A percentile compares a stretch with the other conserved stretches of the same genome.
These are phyloP conservation scores for Cyclotella baltica DNA, from an alignment of 108 stramenopile genomes.

Conservation along the genomic window DNA sequence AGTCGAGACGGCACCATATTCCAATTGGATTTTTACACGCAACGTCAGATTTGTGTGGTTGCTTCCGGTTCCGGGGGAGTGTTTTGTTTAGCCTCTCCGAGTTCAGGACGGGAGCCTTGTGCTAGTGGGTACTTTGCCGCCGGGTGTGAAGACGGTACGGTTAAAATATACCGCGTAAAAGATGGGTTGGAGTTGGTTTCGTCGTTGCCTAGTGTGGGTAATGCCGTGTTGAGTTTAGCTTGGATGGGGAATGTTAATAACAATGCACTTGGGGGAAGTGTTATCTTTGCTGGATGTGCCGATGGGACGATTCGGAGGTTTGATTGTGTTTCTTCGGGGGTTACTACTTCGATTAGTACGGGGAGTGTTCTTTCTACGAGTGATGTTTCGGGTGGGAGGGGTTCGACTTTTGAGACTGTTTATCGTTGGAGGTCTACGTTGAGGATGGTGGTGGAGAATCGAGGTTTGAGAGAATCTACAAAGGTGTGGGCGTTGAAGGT, in stretches of 20 bases:
- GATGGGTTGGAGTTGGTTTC: constrained; percentile 63
- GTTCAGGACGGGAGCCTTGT: not conserved
- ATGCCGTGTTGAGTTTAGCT: constrained; percentile 83
- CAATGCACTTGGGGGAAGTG: constrained; percentile 59
- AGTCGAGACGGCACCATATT: constrained; percentile 84
- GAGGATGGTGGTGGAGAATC: constrained; percentile 90
- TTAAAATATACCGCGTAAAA: constrained; percentile 75
- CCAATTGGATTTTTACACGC: constrained; percentile 68
- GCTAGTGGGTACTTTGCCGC: constrained; percentile 51
- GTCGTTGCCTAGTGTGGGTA: constrained; percentile 80
- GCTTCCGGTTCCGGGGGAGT: constrained; percentile 84
- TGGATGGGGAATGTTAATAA: constrained; percentile 54
- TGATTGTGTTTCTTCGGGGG: constrained; percentile 45
- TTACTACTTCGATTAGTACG: constrained; percentile 43
- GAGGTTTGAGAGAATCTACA: constrained; percentile 72
- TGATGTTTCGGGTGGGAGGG: not conserved
- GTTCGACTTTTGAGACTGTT: constrained; percentile 43
- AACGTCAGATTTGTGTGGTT: constrained; percentile 58
- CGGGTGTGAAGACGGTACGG: constrained; percentile 77
- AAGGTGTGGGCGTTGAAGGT: constrained; percentile 88
- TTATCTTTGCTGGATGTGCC: constrained; percentile 88
- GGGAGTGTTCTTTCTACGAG: constrained; percentile 37
- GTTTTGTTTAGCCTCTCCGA: constrained; percentile 9
- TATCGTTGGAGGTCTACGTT: constrained; percentile 60
- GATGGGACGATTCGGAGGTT: constrained; percentile 94